These are phyloP conservation scores for Teratosphaeria viscida DNA, from an alignment of 2,329 filamentous ascomycete species.

Conservation along the genomic window DNA sequence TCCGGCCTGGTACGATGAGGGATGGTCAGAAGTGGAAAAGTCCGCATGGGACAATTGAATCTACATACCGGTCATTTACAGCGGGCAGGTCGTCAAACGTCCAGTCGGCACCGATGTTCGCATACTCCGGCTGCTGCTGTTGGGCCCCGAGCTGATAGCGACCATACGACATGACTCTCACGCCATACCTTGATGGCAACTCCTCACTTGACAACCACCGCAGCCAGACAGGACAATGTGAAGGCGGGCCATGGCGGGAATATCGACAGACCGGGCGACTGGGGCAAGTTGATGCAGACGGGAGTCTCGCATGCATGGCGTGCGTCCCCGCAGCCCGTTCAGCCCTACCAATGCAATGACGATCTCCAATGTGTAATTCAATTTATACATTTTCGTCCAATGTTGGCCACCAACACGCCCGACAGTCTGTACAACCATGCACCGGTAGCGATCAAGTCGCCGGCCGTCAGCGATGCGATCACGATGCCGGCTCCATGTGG, in stretches of 20 bases:
- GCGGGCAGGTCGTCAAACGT: not conserved
- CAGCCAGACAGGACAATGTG: too few species aligned
- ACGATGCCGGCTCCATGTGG: slow-evolving; percentile 21
- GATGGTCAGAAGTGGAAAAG: not conserved
- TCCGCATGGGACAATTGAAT: not conserved
- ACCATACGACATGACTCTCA: not conserved
- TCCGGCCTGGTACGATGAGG: not conserved
- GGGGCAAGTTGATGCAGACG: not conserved
- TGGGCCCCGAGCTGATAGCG: not conserved
- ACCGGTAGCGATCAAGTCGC: not conserved
- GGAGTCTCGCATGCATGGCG: not conserved
- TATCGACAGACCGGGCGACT: not conserved
- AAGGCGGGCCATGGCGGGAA: too few species aligned
- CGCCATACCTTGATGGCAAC: not conserved
- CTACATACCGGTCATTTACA: not conserved
- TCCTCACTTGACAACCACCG: too few species aligned
- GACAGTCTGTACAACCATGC: not conserved
- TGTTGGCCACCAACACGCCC: not conserved
- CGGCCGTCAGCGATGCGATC: slow-evolving; percentile 20
- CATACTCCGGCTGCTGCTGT: not conserved
- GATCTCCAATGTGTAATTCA: not conserved
- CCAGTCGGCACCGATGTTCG: not conserved
- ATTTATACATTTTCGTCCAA: not conserved
- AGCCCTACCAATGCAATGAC: not conserved
- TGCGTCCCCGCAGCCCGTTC: not conserved